phyloP scores from a whole-genome alignment of 2,329 filamentous ascomycete genomes.

The Aureobasidium sp. region DNA sequence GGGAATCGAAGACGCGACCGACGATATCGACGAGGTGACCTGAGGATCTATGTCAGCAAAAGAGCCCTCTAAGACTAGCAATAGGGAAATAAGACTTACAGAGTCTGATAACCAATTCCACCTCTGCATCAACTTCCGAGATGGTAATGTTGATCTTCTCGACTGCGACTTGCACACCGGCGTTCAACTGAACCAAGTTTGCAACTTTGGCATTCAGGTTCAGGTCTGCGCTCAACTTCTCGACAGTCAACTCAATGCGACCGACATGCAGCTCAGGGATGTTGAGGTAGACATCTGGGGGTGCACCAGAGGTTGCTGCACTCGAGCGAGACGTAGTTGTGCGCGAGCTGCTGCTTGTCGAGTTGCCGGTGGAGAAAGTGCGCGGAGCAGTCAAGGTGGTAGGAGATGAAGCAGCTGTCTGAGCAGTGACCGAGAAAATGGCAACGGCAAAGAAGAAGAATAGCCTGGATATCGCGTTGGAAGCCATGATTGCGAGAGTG shows the following conservation, averaged over 20 bases:
- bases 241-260: slow-evolving; percentile 66
- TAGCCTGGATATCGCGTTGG: neutral
- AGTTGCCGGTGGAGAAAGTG: slow-evolving; percentile 10
- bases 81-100: neutral
- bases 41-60: neutral
- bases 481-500: neutral
- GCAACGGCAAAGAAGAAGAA: neutral
- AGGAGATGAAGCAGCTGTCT: slow-evolving; percentile 24
- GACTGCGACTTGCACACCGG: slow-evolving; percentile 52
- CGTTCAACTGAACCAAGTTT: slow-evolving; percentile 59
- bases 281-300: slow-evolving; percentile 64
- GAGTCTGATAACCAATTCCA: slow-evolving; percentile 66
- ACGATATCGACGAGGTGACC: slow-evolving; percentile 68
- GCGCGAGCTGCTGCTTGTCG: slow-evolving; percentile 6
- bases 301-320: slow-evolving; percentile 25
- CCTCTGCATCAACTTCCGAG: slow-evolving; percentile 63
- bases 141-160: slow-evolving; percentile 68
- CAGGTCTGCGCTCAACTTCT: slow-evolving; percentile 64
- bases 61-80: neutral
- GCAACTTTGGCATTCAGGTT: slow-evolving; percentile 69
- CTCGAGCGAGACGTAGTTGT: neutral
- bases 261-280: slow-evolving; percentile 66
- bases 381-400: slow-evolving; percentile 15
- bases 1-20: slow-evolving; percentile 63
- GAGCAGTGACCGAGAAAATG: neutral